These are phyloP conservation scores for Geosmithia putterillii DNA, from an alignment of 2,329 filamentous ascomycete genomes.

Conservation along the genomic window DNA sequence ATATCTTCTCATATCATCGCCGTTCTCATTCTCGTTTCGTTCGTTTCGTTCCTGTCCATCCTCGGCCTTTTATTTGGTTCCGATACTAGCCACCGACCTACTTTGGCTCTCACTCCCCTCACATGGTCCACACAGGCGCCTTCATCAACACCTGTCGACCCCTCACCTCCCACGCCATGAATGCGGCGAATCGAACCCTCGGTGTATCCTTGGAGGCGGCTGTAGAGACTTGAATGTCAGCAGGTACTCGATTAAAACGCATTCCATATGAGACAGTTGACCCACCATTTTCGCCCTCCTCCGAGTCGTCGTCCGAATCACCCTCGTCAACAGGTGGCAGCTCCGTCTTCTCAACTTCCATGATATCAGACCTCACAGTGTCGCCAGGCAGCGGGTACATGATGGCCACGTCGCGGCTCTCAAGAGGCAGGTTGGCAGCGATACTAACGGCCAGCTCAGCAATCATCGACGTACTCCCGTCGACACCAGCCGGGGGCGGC, in stretches of 20 bases:
- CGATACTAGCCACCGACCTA: too few relatives aligned
- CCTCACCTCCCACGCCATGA: slow-evolving; percentile 62
- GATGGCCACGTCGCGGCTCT: slow-evolving; percentile 82
- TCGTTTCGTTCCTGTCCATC: neutral
- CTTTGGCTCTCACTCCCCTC: neutral
- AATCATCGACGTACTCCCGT: slow-evolving; percentile 84
- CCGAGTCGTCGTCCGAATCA: slow-evolving; percentile 26
- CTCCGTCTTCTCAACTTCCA: slow-evolving; percentile 73
- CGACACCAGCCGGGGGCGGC: slow-evolving; percentile 68
- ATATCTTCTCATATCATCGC: too few relatives aligned
- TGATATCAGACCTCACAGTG: slow-evolving; percentile 55
- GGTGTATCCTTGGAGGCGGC: slow-evolving; percentile 29
- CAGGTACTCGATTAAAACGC: too few relatives aligned
- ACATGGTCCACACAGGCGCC: slow-evolving; percentile 58
- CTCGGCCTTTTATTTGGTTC: neutral
- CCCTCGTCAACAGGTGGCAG: slow-evolving; percentile 48
- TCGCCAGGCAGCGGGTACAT: slow-evolving; percentile 74
- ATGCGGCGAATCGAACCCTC: slow-evolving; percentile 64
- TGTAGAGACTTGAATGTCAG: too few relatives aligned
- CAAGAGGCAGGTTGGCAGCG: slow-evolving; percentile 72
- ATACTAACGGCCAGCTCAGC: slow-evolving; percentile 83
- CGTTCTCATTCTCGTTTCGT: too few relatives aligned
- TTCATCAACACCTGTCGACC: slow-evolving; percentile 65
- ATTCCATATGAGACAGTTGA: neutral
- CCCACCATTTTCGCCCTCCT: slow-evolving; percentile 18